phyloP scores from a whole-genome alignment of 164 flowering plant species.

The Dillenia suffruticosa region DNA sequence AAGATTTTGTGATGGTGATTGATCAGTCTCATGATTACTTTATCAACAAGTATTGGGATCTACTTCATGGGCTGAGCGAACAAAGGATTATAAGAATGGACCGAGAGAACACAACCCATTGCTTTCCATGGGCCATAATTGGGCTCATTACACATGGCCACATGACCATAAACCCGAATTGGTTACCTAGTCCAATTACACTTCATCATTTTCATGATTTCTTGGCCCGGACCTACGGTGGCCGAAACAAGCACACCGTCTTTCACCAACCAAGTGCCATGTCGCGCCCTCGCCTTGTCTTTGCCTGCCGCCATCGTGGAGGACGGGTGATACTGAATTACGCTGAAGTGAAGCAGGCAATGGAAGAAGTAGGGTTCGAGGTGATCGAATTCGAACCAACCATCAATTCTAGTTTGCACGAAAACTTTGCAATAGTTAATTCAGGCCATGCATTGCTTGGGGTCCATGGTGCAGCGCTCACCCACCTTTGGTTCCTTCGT shows the following conservation, averaged over 20 bases:
- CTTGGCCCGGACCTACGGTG: conserved; percentile 20
- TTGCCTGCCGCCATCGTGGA: conserved; percentile 20
- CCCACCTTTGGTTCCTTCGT: conserved; percentile 33
- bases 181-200: conserved; percentile 15
- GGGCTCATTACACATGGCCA: conserved; percentile 45
- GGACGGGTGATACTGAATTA: conserved; percentile 42
- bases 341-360: conserved; percentile 16
- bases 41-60: conserved; percentile 34
- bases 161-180: conserved; percentile 30
- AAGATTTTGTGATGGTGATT: conserved; percentile 32
- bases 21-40: conserved; percentile 35
- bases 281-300: conserved; percentile 31
- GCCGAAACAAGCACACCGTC: neutral
- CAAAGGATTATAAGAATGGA: conserved; percentile 39
- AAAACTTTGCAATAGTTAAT: conserved; percentile 28
- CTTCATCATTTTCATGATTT: conserved; percentile 22
- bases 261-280: neutral
- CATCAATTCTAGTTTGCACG: conserved; percentile 14
- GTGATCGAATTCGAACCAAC: conserved; percentile 37
- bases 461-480: conserved; percentile 50
- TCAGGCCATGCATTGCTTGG: conserved; percentile 46
- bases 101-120: conserved; percentile 32
- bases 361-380: conserved; percentile 40
- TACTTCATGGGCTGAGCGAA: conserved; percentile 29
- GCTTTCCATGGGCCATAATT: conserved; percentile 35